Evolutionary conservation across 1,284 basidiomycete genomes (phyloP), one percentile per base, ranked within the genome.

Genomic region (Moniliophthora roreri): DNA sequence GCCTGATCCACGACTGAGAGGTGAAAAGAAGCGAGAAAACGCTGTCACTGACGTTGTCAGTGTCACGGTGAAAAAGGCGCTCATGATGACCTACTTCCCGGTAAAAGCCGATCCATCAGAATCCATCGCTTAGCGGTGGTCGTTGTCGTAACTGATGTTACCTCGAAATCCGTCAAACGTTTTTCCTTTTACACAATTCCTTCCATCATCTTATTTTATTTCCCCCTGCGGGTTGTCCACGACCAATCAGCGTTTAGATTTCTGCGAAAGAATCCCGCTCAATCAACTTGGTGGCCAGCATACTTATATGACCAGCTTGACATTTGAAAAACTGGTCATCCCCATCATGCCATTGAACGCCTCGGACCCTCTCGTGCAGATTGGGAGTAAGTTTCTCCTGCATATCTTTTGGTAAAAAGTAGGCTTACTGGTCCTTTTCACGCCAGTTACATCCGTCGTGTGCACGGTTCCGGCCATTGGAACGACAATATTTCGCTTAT

Each of bases 311-410:
- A 15, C 18, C 41, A 15, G 41, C n/a, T 23, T 23, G 13, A 11
- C 41, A 16, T 26, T 20, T 11, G 20, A 13, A 7, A 11, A 13
- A 13, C 41, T 26, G 20, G 13, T 21, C 41, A 20, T 44, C 41
- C 41, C 41, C 41, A 15, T 20, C 41, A 44, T 32, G 41, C 10
- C 18, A 10, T 18, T 50, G 18, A 34, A 57, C 53, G 18, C 45
- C 23, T 53, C 56, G 28, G 57, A 68, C 48, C 60, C 64, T 28
- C 62, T 69, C 41, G 57, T 68, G 35, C 59, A 66, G 57, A 59
- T 70, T 34, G 68, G 69, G 52, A 61, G 62, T 87, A 79, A 4
- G 84, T 50, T 11, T 32, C n/a, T n/a, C n/a, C n/a, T n/a, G n/a
- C n/a, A n/a, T n/a, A n/a, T n/a, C n/a, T n/a, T n/a, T n/a, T n/a